Evolutionary conservation across 805 yeast genomes (phyloP).

Genomic region (Yamadazyma sp.): DNA sequence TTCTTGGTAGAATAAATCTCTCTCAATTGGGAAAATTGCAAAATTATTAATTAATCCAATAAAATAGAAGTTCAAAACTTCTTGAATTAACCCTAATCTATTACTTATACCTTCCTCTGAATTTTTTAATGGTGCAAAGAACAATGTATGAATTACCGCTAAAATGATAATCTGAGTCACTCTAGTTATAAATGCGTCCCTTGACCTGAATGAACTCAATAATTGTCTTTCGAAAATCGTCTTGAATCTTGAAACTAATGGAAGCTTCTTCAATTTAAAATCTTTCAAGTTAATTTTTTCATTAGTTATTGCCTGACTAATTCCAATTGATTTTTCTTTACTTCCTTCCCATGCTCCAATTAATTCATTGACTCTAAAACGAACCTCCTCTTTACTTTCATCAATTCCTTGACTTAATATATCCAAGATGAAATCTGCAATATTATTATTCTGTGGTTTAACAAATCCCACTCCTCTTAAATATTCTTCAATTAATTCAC

Average conservation of each 20-base stretch:
- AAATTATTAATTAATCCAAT: conserved; percentile 79
- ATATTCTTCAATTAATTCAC: conserved; percentile 43
- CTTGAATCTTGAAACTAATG: conserved; percentile 24
- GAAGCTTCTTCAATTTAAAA: conserved; percentile 22
- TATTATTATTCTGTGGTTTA: conserved; percentile 54
- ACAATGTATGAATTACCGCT: conserved; percentile 64
- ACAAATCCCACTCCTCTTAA: conserved; percentile 48
- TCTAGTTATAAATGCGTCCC: conserved; percentile 63
- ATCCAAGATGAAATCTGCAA: conserved; percentile 76
- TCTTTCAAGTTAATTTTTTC: conserved; percentile 20
- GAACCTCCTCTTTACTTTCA: conserved; percentile 21
- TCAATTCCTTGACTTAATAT: conserved; percentile 47
- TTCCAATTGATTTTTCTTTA: background rate
- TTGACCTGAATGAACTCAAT: conserved; percentile 30
- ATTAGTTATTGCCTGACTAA: conserved; percentile 3
- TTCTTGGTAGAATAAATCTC: conserved; percentile 76
- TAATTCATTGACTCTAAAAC: conserved; percentile 22
- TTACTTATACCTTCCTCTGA: conserved; percentile 53
- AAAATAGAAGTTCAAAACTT: conserved; percentile 67
- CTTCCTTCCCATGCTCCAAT: conserved; percentile 24
- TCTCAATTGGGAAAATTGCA: conserved; percentile 69
- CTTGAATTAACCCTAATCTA: conserved; percentile 74
- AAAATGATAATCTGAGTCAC: conserved; percentile 61
- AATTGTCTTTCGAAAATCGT: conserved; percentile 32
- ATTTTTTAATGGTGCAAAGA: conserved; percentile 45